Percentiles rank a stretch among this genome's conserved stretches.
These are phyloP conservation scores for Acer campestre DNA, from an alignment of 345 rosid species.

Conservation along the genomic window DNA sequence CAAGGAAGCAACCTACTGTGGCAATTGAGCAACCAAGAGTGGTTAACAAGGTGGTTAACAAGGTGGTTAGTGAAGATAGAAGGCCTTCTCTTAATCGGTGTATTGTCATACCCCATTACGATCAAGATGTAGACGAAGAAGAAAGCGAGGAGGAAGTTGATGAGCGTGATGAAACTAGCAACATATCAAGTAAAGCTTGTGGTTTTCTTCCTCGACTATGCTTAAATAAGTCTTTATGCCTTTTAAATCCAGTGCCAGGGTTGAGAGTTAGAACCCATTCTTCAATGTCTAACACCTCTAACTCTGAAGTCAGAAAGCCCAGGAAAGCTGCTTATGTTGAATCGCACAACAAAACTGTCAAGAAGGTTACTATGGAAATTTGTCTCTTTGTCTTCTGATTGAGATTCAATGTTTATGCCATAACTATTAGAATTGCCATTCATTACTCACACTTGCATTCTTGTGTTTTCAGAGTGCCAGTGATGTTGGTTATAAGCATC, in stretches of 20 bases:
- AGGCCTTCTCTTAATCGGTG: slow-evolving; percentile 36
- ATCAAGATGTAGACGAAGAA: slow-evolving; percentile 35
- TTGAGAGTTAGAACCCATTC: slow-evolving; percentile 50
- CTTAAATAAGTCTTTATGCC: slow-evolving; percentile 55
- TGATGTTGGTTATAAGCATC: slow-evolving; percentile 43
- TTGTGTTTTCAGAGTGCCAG: slow-evolving; percentile 44
- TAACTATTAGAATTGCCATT: slow-evolving; percentile 12
- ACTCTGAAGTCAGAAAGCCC: slow-evolving; percentile 36
- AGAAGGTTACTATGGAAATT: slow-evolving; percentile 43
- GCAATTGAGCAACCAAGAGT: slow-evolving; percentile 54
- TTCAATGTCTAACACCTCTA: slow-evolving; percentile 35
- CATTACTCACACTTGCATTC: slow-evolving; percentile 12
- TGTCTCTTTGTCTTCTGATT: not conserved
- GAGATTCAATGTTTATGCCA: slow-evolving; percentile 12
- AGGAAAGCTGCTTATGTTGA: slow-evolving; percentile 44
- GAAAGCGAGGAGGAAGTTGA: slow-evolving; percentile 51
- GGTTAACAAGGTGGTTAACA: slow-evolving; percentile 40
- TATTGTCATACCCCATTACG: slow-evolving; percentile 30
- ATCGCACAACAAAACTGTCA: slow-evolving; percentile 45
- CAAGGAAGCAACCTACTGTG: slow-evolving; percentile 49
- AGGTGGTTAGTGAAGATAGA: slow-evolving; percentile 33
- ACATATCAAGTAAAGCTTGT: slow-evolving; percentile 64
- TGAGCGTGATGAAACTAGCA: slow-evolving; percentile 38
- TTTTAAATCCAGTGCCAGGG: slow-evolving; percentile 64
- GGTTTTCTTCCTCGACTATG: slow-evolving; percentile 74